phyloP scores from a whole-genome alignment of 306 rosid species.

The Inga leiocalycina region DNA sequence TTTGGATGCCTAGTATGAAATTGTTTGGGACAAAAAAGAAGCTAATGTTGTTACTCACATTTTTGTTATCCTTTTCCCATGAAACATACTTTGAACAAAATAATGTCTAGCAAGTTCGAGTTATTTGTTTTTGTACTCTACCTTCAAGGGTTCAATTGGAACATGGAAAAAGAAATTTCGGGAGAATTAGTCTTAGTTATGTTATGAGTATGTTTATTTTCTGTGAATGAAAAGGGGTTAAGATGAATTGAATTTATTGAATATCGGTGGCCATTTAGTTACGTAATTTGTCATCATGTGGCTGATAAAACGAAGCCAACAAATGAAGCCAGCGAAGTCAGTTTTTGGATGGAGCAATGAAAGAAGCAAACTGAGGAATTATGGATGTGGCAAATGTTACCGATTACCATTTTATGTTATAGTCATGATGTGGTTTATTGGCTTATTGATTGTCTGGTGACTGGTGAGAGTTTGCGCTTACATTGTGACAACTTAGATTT shows the following conservation, averaged over 20 bases:
- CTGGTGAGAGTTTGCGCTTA: too few relatives aligned
- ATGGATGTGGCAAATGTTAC: too few relatives aligned
- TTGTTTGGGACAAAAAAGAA: background rate
- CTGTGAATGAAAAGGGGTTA: too few relatives aligned
- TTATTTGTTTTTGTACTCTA: background rate
- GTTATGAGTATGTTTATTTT: background rate
- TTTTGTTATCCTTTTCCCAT: background rate
- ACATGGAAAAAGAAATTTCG: background rate
- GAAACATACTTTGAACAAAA: background rate
- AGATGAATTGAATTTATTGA: too few relatives aligned
- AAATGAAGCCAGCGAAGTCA: background rate
- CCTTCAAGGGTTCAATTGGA: background rate
- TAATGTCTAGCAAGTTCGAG: background rate
- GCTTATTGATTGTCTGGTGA: too few relatives aligned
- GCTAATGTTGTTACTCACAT: too few relatives aligned
- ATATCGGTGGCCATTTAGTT: background rate
- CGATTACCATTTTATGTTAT: too few relatives aligned
- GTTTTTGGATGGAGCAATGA: too few relatives aligned
- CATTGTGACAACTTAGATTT: too few relatives aligned
- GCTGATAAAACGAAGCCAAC: background rate
- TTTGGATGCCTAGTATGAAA: background rate
- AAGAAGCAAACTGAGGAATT: too few relatives aligned
- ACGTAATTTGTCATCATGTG: background rate
- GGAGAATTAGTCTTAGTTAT: background rate
- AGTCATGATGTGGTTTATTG: too few relatives aligned